Evolutionary conservation across 139 green algal species (phyloP), one percentile per base, ranked within the genome.

Genomic region (Haematococcus sp.): DNA sequence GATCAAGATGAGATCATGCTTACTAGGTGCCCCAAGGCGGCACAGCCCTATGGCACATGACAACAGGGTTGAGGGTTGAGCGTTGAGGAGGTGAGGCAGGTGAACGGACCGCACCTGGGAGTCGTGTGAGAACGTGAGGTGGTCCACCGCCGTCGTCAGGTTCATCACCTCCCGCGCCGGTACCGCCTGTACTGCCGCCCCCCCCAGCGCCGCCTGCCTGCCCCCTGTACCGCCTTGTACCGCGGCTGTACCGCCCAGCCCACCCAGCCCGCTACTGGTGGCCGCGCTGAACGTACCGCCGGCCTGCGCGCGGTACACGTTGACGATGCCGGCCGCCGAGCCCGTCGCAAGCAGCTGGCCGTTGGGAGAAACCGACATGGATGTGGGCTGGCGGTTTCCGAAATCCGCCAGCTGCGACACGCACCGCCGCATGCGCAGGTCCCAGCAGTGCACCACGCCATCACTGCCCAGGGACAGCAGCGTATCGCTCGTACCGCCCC

Each of bases 391-490:
- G 28, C 76, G 75, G 27, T 91, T 70, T 73, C 90, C 93, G 68
- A 91, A 85, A 72, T 98, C 94, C 4, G 82, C 51, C 20, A 87
- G 74, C 31, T 84, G 73, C n/a, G 78, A 44, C 27, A 95, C 55
- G 84, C 93, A 98, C 25, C 85, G 86, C 68, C 83, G 85, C 54
- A 73, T 98, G 69, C 94, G 88, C 77, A 98, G 66, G 77, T 98
- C 94, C 94, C 94, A 98, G 1, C 88, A 82, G 76, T 95, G 89
- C n/a, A 98, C 76, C 25, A 91, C 69, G 34, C 94, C 93, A 74
- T 97, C 91, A 9, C 90, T 75, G 7, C 91, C 88, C 40, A 49
- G 40, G 40, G 40, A 49, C 40, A 49, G 40, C 7, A 49, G 40
- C 7, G 40, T 49, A 11, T 49, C 40, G 40, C 40, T 49, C 7